These are phyloP conservation scores for Aspergillus campestris DNA, from an alignment of 495 filamentous ascomycete species.

Conservation along the genomic window DNA sequence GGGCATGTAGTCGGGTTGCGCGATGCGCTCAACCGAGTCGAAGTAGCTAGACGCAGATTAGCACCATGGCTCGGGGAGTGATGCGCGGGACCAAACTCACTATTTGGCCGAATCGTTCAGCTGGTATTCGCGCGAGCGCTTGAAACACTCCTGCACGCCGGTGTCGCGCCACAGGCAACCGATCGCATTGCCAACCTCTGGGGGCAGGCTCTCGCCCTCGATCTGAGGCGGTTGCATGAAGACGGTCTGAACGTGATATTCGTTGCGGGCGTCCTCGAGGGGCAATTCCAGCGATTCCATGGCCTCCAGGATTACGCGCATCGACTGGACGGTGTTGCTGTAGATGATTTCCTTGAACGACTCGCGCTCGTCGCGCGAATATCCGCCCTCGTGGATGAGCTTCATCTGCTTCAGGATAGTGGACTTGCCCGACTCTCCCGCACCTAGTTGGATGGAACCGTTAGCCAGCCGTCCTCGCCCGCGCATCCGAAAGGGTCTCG, in stretches of 20 bases:
- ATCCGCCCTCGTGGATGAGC: conserved; percentile 49
- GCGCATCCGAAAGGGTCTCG: conserved; percentile 5
- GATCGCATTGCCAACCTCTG: conserved; percentile 90
- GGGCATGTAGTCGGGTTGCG: conserved; percentile 86
- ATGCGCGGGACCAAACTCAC: conserved; percentile 47
- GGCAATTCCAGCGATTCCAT: conserved; percentile 92
- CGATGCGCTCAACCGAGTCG: conserved; percentile 87
- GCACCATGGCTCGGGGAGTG: neutral
- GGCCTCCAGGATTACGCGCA: conserved; percentile 91
- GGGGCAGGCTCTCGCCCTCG: conserved; percentile 87
- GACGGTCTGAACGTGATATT: conserved; percentile 91
- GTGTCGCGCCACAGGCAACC: conserved; percentile 89
- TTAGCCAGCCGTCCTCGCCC: conserved; percentile 7
- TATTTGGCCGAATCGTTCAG: conserved; percentile 97
- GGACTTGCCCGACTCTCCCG: conserved; percentile 98
- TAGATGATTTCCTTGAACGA: conserved; percentile 92
- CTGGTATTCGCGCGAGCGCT: conserved; percentile 91
- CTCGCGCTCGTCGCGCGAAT: conserved; percentile 49
- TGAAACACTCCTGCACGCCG: conserved; percentile 93
- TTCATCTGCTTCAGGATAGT: conserved; percentile 99
- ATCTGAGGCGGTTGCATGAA: conserved; percentile 96
- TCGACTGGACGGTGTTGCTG: conserved; percentile 94
- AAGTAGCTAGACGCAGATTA: conserved; percentile 65
- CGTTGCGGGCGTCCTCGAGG: conserved; percentile 76
- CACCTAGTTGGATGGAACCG: conserved; percentile 49